Percentiles rank a stretch among this genome's conserved stretches.
Evolutionary conservation across 2,329 filamentous ascomycete species (phyloP).

Genomic region (Fusarium cicatricum): DNA sequence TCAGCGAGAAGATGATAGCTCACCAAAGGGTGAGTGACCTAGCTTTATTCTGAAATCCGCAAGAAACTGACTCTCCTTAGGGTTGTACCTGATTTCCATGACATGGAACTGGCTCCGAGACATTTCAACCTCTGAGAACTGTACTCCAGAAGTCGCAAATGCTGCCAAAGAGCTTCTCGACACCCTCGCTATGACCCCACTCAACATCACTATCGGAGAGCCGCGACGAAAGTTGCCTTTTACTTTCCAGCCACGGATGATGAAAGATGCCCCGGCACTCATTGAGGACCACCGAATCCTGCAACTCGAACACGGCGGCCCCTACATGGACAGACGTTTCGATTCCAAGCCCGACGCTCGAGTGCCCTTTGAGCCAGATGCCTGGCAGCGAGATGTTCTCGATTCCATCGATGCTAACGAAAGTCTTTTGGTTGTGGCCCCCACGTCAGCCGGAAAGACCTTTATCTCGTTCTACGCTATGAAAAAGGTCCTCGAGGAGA

Average conservation of each 20-base stretch:
- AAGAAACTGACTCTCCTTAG: constrained; percentile 12
- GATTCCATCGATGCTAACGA: constrained; percentile 75
- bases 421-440: constrained; percentile 78
- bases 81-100: constrained; percentile 36
- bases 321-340: constrained; percentile 78
- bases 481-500: constrained; percentile 74
- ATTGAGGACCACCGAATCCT: constrained; percentile 51
- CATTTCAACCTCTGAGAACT: constrained; percentile 20
- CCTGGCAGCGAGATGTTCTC: constrained; percentile 78
- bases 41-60: neutral
- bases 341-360: constrained; percentile 73
- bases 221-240: constrained; percentile 20
- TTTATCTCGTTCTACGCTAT: constrained; percentile 89
- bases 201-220: constrained; percentile 2
- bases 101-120: constrained; percentile 35
- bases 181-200: constrained; percentile 8
- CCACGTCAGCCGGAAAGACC: constrained; percentile 82
- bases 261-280: neutral
- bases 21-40: neutral
- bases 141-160: constrained; percentile 17
- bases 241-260: neutral
- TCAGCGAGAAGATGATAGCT: neutral
- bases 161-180: constrained; percentile 19
- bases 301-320: constrained; percentile 73
- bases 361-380: constrained; percentile 76